Evolutionary conservation across 805 yeast genomes (phyloP), one percentile per base, ranked within the genome.

Genomic region (Yamadazyma ubonensis): DNA sequence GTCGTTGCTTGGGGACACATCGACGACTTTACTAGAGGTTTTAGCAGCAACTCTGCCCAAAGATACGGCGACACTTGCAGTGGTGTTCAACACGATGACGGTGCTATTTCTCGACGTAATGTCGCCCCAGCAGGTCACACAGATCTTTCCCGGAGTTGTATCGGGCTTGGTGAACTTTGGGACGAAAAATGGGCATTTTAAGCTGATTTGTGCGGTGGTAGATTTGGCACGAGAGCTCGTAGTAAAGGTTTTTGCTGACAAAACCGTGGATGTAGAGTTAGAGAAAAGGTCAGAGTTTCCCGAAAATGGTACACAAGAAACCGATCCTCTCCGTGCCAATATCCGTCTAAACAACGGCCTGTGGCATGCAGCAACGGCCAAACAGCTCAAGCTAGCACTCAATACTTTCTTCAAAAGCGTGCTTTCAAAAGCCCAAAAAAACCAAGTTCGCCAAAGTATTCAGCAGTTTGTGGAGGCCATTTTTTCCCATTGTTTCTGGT

Each of bases 111-210:
- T 30, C 5, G 21, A 20, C 4, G 36, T 49, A 7, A 54, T 65
- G 2, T 32, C 59, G 5, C 23, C 67, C 3, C 63, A 62, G n/a
- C 63, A 61, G 26, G 36, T 65, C 5, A 55, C 72, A 8, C 57
- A 57, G 29, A 65, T 68, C 2, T 51, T 69, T n/a, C 75, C 75
- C 1, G 75, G 75, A 1, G 46, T 62, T 4, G 49, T 59, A 1
- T 67, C 73, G 4, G 50, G 58, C 32, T 40, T 65, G 12, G 54
- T 65, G 4, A 57, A 58, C 14, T 66, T 61, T 42, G 51, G 45
- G 15, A 38, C 58, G 0, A 20, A 33, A 3, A 41, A 59, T 0
- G 52, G 49, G 20, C 59, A 63, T 39, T 57, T 44, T 15, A 42
- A 51, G 2, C 38, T 59, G 1, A 33, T 62, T 5, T 41, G 57